phyloP scores from a whole-genome alignment of 1,284 basidiomycete species.

The Ceratobasidium sp. region DNA sequence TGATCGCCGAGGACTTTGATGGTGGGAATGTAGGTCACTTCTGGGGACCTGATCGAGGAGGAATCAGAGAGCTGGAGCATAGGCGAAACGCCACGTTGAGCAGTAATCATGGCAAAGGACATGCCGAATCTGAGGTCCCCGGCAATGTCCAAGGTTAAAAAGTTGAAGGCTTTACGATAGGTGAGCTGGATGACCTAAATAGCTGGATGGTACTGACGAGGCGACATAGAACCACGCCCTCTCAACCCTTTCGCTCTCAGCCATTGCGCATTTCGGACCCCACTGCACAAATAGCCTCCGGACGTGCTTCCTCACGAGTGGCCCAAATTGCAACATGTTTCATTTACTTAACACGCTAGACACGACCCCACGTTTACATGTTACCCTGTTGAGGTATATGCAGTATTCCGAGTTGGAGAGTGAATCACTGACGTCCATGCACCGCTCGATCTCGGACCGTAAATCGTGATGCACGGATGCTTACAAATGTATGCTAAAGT shows the following conservation, averaged over 20 bases:
- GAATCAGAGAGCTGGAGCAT: slow-evolving; percentile 59
- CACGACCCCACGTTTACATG: slow-evolving; percentile 88
- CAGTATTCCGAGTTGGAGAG: background rate
- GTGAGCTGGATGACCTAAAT: background rate
- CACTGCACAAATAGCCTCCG: slow-evolving; percentile 18
- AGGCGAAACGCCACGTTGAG: slow-evolving; percentile 78
- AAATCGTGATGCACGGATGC: slow-evolving; percentile 69
- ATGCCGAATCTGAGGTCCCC: slow-evolving; percentile 86
- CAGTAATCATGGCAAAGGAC: slow-evolving; percentile 89
- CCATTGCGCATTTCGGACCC: slow-evolving; percentile 27
- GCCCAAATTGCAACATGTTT: slow-evolving; percentile 73
- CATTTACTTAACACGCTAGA: slow-evolving; percentile 90
- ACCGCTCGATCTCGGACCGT: slow-evolving; percentile 85
- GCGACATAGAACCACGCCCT: slow-evolving; percentile 81
- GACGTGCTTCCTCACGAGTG: slow-evolving; percentile 63
- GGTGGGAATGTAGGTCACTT: slow-evolving; percentile 74
- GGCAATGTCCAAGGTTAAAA: slow-evolving; percentile 91
- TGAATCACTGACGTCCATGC: slow-evolving; percentile 61
- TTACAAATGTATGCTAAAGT: slow-evolving; percentile 79
- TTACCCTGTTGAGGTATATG: slow-evolving; percentile 62
- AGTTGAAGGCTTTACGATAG: slow-evolving; percentile 67
- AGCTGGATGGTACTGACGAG: slow-evolving; percentile 64
- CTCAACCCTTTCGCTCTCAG: slow-evolving; percentile 56
- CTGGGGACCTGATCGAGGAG: slow-evolving; percentile 61
- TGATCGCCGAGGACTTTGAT: slow-evolving; percentile 90